Evolutionary conservation across 1,284 basidiomycete genomes (phyloP).

Genomic region (Golubevia pallescens): DNA sequence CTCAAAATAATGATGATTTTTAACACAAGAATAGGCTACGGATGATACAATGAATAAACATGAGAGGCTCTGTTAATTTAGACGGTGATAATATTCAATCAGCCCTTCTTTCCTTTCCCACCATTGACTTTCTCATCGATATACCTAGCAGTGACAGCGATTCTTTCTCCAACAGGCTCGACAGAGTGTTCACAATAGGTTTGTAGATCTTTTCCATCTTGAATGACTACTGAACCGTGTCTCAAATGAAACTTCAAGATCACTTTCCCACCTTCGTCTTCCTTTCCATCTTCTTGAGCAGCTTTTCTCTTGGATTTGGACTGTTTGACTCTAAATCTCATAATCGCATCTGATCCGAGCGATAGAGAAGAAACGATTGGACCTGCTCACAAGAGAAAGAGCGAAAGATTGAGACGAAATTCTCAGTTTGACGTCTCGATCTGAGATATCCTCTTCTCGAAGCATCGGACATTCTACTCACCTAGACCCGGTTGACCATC

Average conservation of each 20-base stretch:
- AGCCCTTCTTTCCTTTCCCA: no score
- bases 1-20: no score
- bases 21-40: no score
- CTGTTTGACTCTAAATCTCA: constrained; percentile 33
- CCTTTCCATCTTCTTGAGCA: constrained; percentile 7
- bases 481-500: constrained; percentile 39
- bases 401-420: no score
- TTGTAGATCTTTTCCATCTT: constrained; percentile 26
- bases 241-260: constrained; percentile 19
- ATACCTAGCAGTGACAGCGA: constrained; percentile 21
- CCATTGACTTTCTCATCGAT: constrained; percentile 11
- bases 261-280: no score
- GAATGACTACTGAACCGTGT: constrained; percentile 23
- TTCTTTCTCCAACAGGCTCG: constrained; percentile 19
- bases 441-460: no score
- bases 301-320: neutral
- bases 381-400: neutral
- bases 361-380: constrained; percentile 32
- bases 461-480: no score
- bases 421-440: no score
- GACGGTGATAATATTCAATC: no score
- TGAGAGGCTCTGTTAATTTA: no score
- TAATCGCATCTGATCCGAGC: constrained; percentile 24
- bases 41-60: no score
- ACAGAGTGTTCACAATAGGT: constrained; percentile 21